Percentiles rank a stretch among this genome's conserved stretches.
Conservation (phyloP, 2,329 filamentous ascomycete genomes). For the Neonectria magnoliae region DNA sequence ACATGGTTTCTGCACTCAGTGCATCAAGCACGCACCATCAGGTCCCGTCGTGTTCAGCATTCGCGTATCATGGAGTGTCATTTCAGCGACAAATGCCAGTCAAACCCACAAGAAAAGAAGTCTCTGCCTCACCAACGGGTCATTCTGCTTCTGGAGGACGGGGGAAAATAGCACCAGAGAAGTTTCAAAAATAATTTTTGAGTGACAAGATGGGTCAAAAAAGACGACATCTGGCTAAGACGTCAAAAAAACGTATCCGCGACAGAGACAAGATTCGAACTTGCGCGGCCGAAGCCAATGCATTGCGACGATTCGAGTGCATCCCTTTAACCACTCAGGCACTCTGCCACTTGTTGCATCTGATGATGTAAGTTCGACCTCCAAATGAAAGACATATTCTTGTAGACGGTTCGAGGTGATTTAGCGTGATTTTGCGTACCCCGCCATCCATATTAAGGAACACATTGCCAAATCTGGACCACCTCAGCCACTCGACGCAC, state of each 20-base stretch:
- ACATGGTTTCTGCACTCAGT: not conserved
- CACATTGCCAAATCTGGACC: too few species aligned
- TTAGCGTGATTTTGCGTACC: not conserved
- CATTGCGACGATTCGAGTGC: conserved; percentile 30
- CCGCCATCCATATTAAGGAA: too few species aligned
- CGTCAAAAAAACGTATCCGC: conserved; percentile 17
- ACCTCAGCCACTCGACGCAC: too few species aligned
- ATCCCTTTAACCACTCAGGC: conserved; percentile 31
- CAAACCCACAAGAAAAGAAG: not conserved
- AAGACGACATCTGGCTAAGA: not conserved
- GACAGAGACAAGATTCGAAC: conserved; percentile 32
- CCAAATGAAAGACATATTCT: not conserved
- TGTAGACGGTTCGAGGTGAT: not conserved
- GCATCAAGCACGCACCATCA: not conserved
- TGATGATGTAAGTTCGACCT: not conserved
- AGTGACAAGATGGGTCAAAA: not conserved
- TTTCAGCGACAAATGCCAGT: not conserved
- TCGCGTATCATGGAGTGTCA: not conserved
- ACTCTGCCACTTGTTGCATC: conserved; percentile 23
- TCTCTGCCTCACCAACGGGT: not conserved
- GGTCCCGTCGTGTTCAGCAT: too few species aligned
- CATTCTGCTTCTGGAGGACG: not conserved
- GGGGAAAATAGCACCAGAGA: not conserved
- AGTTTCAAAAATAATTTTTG: not conserved
- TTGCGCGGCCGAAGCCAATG: conserved; percentile 29